These are phyloP conservation scores for Basipetospora chlamydospora DNA, from an alignment of 2,329 filamentous ascomycete species.

Conservation along the genomic window DNA sequence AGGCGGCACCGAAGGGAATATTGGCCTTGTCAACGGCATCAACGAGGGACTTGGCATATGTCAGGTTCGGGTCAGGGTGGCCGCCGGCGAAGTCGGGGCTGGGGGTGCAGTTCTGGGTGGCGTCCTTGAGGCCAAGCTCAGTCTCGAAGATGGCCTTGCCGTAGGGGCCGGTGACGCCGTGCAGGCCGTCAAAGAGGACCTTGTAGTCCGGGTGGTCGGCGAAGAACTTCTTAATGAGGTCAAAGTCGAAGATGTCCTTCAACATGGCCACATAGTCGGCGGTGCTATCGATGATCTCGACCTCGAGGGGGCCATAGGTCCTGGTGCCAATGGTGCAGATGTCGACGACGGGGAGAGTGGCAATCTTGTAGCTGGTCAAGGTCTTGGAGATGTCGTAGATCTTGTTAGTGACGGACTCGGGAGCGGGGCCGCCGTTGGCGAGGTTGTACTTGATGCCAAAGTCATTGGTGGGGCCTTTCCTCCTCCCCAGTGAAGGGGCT, in stretches of 20 bases:
- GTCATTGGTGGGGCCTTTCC: conserved; percentile 74
- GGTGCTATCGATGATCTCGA: conserved; percentile 89
- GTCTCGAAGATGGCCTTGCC: conserved; percentile 89
- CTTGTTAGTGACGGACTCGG: conserved; percentile 94
- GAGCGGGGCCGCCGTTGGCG: conserved; percentile 86
- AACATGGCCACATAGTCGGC: conserved; percentile 88
- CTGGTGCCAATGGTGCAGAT: conserved; percentile 68
- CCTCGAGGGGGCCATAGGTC: conserved; percentile 74
- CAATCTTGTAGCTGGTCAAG: conserved; percentile 82
- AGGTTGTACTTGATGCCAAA: conserved; percentile 99
- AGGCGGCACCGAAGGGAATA: conserved; percentile 92
- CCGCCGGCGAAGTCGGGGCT: conserved; percentile 93
- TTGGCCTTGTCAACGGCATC: conserved; percentile 81
- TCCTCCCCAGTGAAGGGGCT: too few relatives aligned
- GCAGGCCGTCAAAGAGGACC: conserved; percentile 87
- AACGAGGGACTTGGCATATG: conserved; percentile 89
- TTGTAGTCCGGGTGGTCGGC: conserved; percentile 80
- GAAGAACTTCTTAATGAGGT: conserved; percentile 90
- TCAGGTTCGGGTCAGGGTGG: conserved; percentile 95
- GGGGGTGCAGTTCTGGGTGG: conserved; percentile 82
- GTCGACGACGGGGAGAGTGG: conserved; percentile 75
- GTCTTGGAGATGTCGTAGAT: conserved; percentile 88
- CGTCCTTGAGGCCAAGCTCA: conserved; percentile 68
- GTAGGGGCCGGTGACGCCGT: conserved; percentile 91
- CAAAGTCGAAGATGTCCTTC: conserved; percentile 97